Base-by-base conservation (phyloP, 345 rosid genomes). In the Capsella bursapastoris region DNA sequence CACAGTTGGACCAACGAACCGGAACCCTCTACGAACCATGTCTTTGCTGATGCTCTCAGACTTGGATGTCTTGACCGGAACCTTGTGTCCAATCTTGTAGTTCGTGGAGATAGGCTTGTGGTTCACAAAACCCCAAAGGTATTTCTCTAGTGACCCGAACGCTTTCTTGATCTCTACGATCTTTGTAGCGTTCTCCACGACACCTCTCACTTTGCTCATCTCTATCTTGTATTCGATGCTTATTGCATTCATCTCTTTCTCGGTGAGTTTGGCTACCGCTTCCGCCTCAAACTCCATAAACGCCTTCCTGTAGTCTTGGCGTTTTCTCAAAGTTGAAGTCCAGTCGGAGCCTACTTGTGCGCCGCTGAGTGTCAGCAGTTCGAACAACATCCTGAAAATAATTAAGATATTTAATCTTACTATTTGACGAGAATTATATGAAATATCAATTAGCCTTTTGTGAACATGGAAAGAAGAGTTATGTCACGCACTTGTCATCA, bases 301-400 rank as follows among this genome's bases (percentile, higher is more conserved):
- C 10, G 79, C 79, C 1, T 75, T 75, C 13, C 68, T 75, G 29
- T 32, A 75, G 57, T 68, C 79, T 32, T 75, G 64, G 32, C 79
- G 79, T 75, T 75, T 75, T 68, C 79, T 51, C 14, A 68, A 68
- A 22, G 74, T 68, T 68, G 90, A 84, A 58, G 87, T 84, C 97
- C 97, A 88, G 55, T 90, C 86, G 4, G 91, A 86, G 52, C 93
- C 93, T 53, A 90, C 85, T 79, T 90, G 97, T 52, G 88, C 90
- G 4, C 88, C 90, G 6, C 88, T 87, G 45, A 88, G 70, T 2
- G 84, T 82, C 35, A 88, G 78, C 76, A 88, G 71, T 81, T 90
- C 97, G 55, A 87, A 87, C 72, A 90, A 71, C 82, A 66, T 35
- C 79, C 93, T 88, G 87, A 37, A n/a, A 32, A 34, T 7, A 34